Base-by-base conservation (phyloP, 148 eudicot species). In the Rhododendron vialii region DNA sequence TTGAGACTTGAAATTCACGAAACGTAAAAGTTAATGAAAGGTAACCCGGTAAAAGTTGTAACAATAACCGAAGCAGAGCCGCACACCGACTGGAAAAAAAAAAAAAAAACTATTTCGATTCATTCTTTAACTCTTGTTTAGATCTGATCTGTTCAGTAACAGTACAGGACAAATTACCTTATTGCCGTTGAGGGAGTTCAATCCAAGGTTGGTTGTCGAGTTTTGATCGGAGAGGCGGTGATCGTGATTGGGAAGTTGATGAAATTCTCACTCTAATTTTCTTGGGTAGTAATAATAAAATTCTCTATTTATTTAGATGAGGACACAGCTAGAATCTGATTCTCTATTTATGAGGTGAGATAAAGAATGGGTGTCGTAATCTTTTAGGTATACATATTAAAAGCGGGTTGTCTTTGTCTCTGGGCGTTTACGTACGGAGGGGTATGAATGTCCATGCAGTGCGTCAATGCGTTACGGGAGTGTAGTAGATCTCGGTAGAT, bases 1-100 rank as follows among this genome's bases (percentile, higher is more conserved):
- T 38, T 36, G 50, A 84, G 83, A 80, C 89, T 90, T 88, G 82
- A 86, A 85, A 82, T 15, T 84, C 51, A 88, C 87, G 91, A 74
- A 81, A 91, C 86, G 75, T 33, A 76, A 76, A 20, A 76, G 79
- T 76, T 76, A 76, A 76, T 76, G 50, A 18, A 76, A 36, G 47
- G 79, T 38, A 36, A 35, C 50, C 43, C 17, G 61, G 61, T 55
- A 55, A 41, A 41, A 51, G 55, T 20, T 11, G 24, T 18, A 17
- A 7, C 79, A 22, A 36, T 5, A 75, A 75, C 48, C 45, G 79
- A 36, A 75, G 24, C 24, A 35, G 47, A 75, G 47, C 79, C 79
- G 6, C 79, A 17, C 11, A 73, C 45, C 78, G 78, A 3, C 22
- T 35, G 45, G 45, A 1, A 0, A 55, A 55, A 74, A 33, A 14